Percentiles rank a stretch among this genome's conserved stretches.
phyloP scores from a whole-genome alignment of 108 stramenopile genomes.

The Skeletonema menzelii region DNA sequence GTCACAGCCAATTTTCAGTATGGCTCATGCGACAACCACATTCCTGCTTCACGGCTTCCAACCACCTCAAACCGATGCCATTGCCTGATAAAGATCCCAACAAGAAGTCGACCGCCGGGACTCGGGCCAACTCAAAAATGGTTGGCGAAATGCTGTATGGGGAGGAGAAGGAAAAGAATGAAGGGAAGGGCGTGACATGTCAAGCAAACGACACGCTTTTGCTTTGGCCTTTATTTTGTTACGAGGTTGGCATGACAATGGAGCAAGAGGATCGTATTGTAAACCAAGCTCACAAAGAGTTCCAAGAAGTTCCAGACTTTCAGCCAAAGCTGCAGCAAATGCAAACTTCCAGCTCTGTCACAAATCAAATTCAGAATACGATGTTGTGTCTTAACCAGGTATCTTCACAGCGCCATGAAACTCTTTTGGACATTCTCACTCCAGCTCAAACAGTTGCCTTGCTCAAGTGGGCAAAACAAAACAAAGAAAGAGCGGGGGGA shows the following conservation, averaged over 20 bases:
- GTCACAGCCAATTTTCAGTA: constrained; percentile 70
- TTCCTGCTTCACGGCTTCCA: constrained; percentile 60
- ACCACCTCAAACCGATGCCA: constrained; percentile 34
- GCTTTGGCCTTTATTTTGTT: constrained; percentile 85
- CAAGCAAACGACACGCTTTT: constrained; percentile 47
- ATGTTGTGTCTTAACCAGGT: constrained; percentile 59
- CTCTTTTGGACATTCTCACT: constrained; percentile 60
- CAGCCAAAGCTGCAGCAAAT: constrained; percentile 47
- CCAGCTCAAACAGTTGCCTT: constrained; percentile 60
- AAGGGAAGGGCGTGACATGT: constrained; percentile 18
- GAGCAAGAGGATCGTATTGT: constrained; percentile 85
- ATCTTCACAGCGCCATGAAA: constrained; percentile 50
- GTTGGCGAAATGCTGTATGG: constrained; percentile 78
- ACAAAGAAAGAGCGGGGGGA: constrained; percentile 45
- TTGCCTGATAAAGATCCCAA: constrained; percentile 4
- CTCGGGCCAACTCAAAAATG: constrained; percentile 81
- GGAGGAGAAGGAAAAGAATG: constrained; percentile 42
- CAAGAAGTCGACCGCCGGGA: constrained; percentile 29
- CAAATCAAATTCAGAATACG: constrained; percentile 56
- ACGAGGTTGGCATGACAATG: constrained; percentile 80
- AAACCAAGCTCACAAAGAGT: constrained; percentile 49
- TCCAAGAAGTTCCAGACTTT: constrained; percentile 38
- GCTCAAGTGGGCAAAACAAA: constrained; percentile 61
- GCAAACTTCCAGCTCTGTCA: constrained; percentile 53
- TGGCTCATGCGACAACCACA: constrained; percentile 69